A percentile compares a stretch with the other conserved stretches of the same genome.
Conservation (phyloP, 2,329 filamentous ascomycete genomes). For the Botrytis sinoallii region DNA sequence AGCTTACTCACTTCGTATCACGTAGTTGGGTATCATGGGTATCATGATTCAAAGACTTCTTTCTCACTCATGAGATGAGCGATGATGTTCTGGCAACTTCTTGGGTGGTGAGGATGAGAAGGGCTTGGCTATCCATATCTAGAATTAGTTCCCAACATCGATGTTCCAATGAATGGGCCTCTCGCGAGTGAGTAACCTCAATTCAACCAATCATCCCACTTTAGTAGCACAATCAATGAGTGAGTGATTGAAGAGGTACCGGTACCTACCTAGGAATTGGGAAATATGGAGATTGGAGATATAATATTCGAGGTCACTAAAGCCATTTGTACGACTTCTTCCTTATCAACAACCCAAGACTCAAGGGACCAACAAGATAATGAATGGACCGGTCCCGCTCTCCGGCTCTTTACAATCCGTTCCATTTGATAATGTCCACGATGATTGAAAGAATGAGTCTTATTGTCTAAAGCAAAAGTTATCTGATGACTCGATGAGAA, state of each 20-base stretch:
- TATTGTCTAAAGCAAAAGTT: not conserved
- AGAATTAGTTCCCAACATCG: not conserved
- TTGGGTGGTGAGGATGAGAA: not conserved
- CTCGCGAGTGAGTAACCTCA: not conserved
- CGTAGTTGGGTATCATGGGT: not conserved
- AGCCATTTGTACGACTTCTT: not conserved
- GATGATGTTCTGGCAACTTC: not conserved
- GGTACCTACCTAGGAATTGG: not conserved
- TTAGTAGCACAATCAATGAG: not conserved
- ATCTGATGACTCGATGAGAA: conserved; percentile 2
- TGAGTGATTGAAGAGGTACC: not conserved
- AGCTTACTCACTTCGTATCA: not conserved
- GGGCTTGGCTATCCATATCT: not conserved
- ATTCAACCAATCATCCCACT: not conserved
- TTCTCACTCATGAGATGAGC: not conserved
- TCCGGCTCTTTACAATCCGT: not conserved
- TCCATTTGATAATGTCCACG: conserved; percentile 10
- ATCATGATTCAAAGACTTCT: not conserved
- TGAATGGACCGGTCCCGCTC: not conserved
- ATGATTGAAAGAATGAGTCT: conserved; percentile 1
- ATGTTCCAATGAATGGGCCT: not conserved
- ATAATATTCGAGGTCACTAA: conserved; percentile 1
- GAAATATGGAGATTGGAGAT: not conserved
- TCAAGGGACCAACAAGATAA: not conserved
- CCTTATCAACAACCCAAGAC: conserved; percentile 6